These are phyloP conservation scores for Alternaria atra DNA, from an alignment of 2,329 filamentous ascomycete genomes.

Conservation along the genomic window DNA sequence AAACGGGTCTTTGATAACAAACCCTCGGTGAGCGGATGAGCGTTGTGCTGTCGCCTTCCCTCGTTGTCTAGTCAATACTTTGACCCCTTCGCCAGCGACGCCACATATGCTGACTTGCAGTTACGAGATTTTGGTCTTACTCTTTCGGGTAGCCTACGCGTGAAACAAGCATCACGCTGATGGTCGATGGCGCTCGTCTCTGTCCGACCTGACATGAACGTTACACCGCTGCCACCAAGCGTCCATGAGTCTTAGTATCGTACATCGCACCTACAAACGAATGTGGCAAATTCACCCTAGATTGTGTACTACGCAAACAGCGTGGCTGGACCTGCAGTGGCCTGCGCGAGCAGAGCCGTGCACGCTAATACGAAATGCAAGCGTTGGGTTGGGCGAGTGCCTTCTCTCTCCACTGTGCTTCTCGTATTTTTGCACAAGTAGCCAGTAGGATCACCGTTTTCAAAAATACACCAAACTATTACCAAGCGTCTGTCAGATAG, in stretches of 20 bases:
- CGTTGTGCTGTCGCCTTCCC: slow-evolving; percentile 8
- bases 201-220: slow-evolving; percentile 22
- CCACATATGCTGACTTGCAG: slow-evolving; percentile 38
- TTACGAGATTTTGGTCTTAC: slow-evolving; percentile 25
- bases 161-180: slow-evolving; percentile 26
- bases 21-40: slow-evolving; percentile 7
- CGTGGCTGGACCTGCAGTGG: neutral
- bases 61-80: slow-evolving; percentile 20
- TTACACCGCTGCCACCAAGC: slow-evolving; percentile 16
- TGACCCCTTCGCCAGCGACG: slow-evolving; percentile 15
- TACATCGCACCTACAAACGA: neutral
- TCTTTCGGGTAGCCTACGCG: slow-evolving; percentile 25
- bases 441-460: slow-evolving; percentile 6
- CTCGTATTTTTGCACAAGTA: slow-evolving; percentile 17
- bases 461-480: slow-evolving; percentile 3
- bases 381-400: neutral
- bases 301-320: neutral
- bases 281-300: slow-evolving; percentile 13
- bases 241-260: neutral
- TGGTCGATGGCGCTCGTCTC: slow-evolving; percentile 3
- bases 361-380: slow-evolving; percentile 7
- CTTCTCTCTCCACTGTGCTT: slow-evolving; percentile 6
- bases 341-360: neutral
- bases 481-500: neutral
- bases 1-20: slow-evolving; percentile 27